Percentiles rank a stretch among this genome's conserved stretches.
phyloP scores from a whole-genome alignment of 1,284 basidiomycete genomes.

The Ganoderma multipileum region DNA sequence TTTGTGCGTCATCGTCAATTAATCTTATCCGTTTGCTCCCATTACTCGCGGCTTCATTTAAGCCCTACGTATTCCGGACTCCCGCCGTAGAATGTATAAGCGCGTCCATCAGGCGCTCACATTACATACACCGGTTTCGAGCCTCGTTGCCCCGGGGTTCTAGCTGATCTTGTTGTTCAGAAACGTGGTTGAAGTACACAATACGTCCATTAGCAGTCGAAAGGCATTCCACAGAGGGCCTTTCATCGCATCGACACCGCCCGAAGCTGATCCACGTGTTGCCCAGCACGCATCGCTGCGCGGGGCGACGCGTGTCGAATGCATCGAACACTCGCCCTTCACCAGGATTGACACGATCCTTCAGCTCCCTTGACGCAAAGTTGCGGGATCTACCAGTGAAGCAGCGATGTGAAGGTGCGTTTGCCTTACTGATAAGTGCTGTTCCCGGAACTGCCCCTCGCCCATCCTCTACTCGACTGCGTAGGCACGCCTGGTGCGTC shows the following conservation, averaged over 20 bases:
- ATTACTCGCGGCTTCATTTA: background rate
- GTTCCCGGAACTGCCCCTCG: constrained; percentile 11
- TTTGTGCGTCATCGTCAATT: constrained; percentile 18
- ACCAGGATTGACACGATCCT: background rate
- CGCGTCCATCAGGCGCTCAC: background rate
- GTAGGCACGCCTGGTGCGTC: constrained; percentile 19
- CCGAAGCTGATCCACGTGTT: constrained; percentile 15
- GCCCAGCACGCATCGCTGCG: constrained; percentile 7
- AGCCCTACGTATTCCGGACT: background rate
- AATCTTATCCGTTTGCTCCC: background rate
- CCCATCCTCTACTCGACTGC: constrained; percentile 14
- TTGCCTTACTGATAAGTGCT: constrained; percentile 20
- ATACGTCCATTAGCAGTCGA: background rate
- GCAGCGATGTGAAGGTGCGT: background rate
- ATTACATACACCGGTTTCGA: background rate
- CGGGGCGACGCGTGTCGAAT: constrained; percentile 1
- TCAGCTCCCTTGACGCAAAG: constrained; percentile 3
- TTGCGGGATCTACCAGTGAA: constrained; percentile 10
- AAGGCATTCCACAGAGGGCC: background rate
- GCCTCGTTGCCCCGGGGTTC: background rate
- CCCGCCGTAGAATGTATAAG: background rate
- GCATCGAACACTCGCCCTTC: constrained; percentile 10
- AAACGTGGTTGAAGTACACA: constrained; percentile 3
- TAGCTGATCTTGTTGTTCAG: constrained; percentile 1
- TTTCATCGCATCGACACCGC: background rate